Base-by-base conservation (phyloP, 768 basidiomycete species). In the Tephrocybe sp. region DNA sequence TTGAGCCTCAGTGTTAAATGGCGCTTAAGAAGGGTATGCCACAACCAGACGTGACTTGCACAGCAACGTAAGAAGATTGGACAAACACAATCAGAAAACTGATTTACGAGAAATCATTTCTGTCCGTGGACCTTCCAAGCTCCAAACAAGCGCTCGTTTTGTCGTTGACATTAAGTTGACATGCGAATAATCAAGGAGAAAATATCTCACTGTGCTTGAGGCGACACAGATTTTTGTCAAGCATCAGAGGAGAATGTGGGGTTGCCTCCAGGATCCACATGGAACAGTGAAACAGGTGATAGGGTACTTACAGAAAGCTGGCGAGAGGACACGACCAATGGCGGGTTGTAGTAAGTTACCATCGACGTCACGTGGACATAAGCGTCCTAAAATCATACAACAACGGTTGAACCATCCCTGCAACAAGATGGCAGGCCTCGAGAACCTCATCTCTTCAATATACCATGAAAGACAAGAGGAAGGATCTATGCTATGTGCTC, bases 401-500 rank as follows among this genome's bases (percentile, higher is more conserved):
- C 16, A 35, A 7, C 43, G 6, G 11, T 35, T n/a, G 14, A 12
- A 3, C 19, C 31, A 14, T 23, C 20, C 43, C 17, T 22, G 16
- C 39, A 54, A 45, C 52, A 32, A 44, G 42, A 53, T 57, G 55
- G 73, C 83, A 23, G 75, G 77, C 44, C 70, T 87, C 33, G 80
- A 87, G 57, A 60, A 58, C 23, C 73, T 92, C 9, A 57, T 72
- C 11, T 63, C 72, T 7, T 62, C 76, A 9, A 86, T 92, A 51
- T 92, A 92, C 64, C 88, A 91, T 66, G 89, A 92, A 63, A 79
- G 65, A 54, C 90, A 93, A 65, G 79, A 91, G 62, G 56, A 69
- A 50, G 89, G 88, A 19, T 90, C 89, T 2, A 88, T 88, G 80
- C 78, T 92, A 26, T 93, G 91, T 63, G 91, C 90, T 11, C 90